Conservation (phyloP, 371 early-diverging fungal genomes). For the Dichotomocladium elegans region DNA sequence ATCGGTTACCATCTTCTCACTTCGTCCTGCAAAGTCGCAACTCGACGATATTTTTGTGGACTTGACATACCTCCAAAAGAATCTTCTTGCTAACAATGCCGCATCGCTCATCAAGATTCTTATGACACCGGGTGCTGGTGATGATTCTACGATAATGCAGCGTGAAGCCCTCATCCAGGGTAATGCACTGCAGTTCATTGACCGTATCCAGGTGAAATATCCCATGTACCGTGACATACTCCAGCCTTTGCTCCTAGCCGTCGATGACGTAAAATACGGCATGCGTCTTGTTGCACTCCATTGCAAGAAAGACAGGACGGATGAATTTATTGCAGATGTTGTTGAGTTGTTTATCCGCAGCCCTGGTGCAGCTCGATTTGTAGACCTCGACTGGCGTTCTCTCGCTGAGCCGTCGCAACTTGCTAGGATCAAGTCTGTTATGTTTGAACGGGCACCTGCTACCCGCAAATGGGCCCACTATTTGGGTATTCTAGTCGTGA, state of each 20-base stretch:
- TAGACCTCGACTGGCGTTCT: constrained; percentile 41
- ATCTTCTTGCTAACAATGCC: constrained; percentile 56
- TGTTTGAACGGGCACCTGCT: constrained; percentile 50
- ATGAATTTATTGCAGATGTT: constrained; percentile 34
- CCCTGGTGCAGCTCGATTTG: constrained; percentile 33
- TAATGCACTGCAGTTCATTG: constrained; percentile 67
- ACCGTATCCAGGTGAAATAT: constrained; percentile 53
- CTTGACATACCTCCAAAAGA: constrained; percentile 63
- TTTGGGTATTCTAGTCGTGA: constrained; percentile 55
- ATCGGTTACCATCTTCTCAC: constrained; percentile 48
- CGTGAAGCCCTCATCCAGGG: constrained; percentile 71
- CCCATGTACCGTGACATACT: constrained; percentile 74
- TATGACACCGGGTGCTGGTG: constrained; percentile 13
- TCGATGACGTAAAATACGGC: constrained; percentile 79
- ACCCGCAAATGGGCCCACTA: constrained; percentile 62
- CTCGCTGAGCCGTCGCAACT: constrained; percentile 44
- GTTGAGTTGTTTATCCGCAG: constrained; percentile 44
- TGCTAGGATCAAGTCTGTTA: constrained; percentile 38
- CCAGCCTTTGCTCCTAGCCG: constrained; percentile 66
- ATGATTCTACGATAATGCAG: constrained; percentile 34
- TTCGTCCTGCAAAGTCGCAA: constrained; percentile 70
- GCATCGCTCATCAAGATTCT: constrained; percentile 42
- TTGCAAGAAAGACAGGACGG: constrained; percentile 19
- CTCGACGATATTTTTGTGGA: constrained; percentile 75
- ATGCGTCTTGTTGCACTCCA: constrained; percentile 54